These are phyloP conservation scores for Candida nanaspora DNA, from an alignment of 805 yeast genomes.

Conservation along the genomic window DNA sequence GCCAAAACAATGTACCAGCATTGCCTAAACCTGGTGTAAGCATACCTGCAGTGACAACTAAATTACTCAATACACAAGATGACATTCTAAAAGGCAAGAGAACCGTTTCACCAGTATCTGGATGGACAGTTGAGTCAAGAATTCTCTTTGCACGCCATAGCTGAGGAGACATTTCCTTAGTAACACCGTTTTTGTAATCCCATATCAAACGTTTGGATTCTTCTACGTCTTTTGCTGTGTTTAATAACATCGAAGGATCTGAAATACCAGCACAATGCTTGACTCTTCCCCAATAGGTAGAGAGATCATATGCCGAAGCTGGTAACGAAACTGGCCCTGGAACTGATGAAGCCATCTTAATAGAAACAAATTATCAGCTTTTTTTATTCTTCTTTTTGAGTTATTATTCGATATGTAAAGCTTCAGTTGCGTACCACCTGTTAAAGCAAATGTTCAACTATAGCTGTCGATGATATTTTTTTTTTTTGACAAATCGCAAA, in stretches of 20 bases:
- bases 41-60: constrained; percentile 97
- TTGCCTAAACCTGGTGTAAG: constrained; percentile 89
- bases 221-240: constrained; percentile 55
- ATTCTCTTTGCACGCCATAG: constrained; percentile 85
- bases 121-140: constrained; percentile 89
- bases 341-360: constrained; percentile 76
- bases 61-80: constrained; percentile 84
- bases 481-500: no score
- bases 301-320: constrained; percentile 68
- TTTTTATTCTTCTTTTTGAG: neutral
- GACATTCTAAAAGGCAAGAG: constrained; percentile 95
- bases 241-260: constrained; percentile 85
- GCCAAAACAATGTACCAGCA: constrained; percentile 94
- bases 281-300: constrained; percentile 90
- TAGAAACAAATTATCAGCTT: neutral
- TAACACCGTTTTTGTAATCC: constrained; percentile 65
- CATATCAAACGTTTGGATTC: constrained; percentile 59
- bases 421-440: no score
- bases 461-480: no score
- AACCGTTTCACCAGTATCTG: constrained; percentile 94
- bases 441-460: no score
- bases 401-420: no score
- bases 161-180: constrained; percentile 61
- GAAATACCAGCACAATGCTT: constrained; percentile 89
- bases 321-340: constrained; percentile 80